Conservation (phyloP, 164 flowering plant species). For the Magnolia officinalis region DNA sequence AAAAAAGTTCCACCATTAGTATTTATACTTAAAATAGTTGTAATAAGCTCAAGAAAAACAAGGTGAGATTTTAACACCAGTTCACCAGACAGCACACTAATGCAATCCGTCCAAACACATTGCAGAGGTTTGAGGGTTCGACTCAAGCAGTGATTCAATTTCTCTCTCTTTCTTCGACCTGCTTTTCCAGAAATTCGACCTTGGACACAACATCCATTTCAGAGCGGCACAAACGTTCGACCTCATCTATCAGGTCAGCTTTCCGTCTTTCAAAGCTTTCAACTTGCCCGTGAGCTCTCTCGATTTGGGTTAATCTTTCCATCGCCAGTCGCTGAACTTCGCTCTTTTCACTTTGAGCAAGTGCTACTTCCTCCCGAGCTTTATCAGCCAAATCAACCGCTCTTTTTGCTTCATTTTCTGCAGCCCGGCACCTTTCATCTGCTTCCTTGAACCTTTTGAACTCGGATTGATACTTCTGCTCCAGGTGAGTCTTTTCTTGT, state of each 20-base stretch:
- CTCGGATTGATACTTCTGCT: conserved; percentile 68
- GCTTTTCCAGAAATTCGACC: conserved; percentile 60
- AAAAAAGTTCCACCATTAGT: too few relatives aligned
- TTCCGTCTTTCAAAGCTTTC: conserved; percentile 71
- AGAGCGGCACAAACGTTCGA: conserved; percentile 46
- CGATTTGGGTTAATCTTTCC: conserved; percentile 79
- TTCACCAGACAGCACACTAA: too few relatives aligned
- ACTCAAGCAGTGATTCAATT: conserved; percentile 37
- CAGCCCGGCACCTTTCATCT: conserved; percentile 69
- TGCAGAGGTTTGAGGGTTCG: too few relatives aligned
- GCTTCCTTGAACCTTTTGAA: conserved; percentile 73
- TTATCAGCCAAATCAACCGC: conserved; percentile 84
- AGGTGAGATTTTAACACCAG: too few relatives aligned
- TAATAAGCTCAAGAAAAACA: too few relatives aligned
- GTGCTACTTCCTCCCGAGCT: conserved; percentile 70
- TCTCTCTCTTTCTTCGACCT: conserved; percentile 87
- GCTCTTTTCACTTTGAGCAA: conserved; percentile 67
- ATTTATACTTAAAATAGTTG: too few relatives aligned
- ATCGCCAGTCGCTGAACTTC: conserved; percentile 66
- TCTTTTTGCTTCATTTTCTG: conserved; percentile 79
- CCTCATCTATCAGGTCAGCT: conserved; percentile 46
- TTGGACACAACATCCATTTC: conserved; percentile 67
- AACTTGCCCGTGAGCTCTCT: conserved; percentile 71
- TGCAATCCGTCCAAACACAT: too few relatives aligned
- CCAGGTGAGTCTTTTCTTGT: conserved; percentile 73